Conservation (phyloP, 192 early-diverging fungal species). For the Funneliformis geosporum region DNA sequence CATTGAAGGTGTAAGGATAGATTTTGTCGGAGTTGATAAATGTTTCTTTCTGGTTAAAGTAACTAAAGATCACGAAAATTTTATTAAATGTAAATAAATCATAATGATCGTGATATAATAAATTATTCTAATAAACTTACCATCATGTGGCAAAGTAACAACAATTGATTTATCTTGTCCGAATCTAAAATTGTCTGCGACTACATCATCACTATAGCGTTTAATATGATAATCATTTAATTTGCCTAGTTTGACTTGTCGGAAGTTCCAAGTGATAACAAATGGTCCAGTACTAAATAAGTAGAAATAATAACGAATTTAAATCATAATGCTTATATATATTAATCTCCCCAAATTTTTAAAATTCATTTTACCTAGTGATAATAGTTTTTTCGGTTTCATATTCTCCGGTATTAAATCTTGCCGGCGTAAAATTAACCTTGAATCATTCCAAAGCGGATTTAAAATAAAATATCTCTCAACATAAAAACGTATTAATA, state of each 20-base stretch:
- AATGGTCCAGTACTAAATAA: conserved; percentile 74
- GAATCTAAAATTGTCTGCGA: conserved; percentile 90
- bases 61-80: not conserved
- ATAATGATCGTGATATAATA: not conserved
- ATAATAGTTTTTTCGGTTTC: conserved; percentile 82
- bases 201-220: conserved; percentile 77
- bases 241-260: conserved; percentile 74
- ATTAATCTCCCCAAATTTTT: not conserved
- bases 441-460: not conserved
- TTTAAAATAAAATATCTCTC: not conserved
- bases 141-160: conserved; percentile 62
- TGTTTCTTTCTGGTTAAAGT: conserved; percentile 10
- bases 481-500: not conserved
- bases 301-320: not conserved
- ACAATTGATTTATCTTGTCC: conserved; percentile 83
- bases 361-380: conserved; percentile 50
- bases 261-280: conserved; percentile 92
- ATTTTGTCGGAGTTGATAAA: conserved; percentile 22
- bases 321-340: not conserved
- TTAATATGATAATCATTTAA: conserved; percentile 87
- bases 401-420: conserved; percentile 77
- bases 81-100: not conserved
- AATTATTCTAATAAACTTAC: conserved; percentile 2
- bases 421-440: conserved; percentile 82
- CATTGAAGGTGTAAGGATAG: conserved; percentile 7